Evolutionary conservation across 768 basidiomycete species (phyloP), one percentile per base, ranked within the genome.

Genomic region (Panellus pusillus): DNA sequence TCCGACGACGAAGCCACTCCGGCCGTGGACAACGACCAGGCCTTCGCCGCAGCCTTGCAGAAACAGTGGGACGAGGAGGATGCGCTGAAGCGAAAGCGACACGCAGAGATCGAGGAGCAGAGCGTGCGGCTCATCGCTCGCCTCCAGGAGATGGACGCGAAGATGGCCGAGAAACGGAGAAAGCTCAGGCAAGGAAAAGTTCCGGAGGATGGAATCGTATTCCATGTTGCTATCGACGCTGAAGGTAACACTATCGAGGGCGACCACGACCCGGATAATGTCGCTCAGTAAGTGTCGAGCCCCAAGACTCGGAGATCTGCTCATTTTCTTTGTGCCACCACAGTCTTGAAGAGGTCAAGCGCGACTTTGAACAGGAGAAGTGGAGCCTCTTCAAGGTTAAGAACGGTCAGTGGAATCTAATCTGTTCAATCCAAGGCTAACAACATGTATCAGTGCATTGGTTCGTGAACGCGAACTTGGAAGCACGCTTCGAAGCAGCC

Each of bases 241-340:
- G 46, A 57, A 11, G 55, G 55, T 2, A 57, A 57, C 19, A 57
- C 55, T 9, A 47, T 57, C 9, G 55, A 57, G 42, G 55, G 55
- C 19, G 55, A 52, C 29, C 50, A 57, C 27, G 55, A 57, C 27
- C 55, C 55, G 11, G 55, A 57, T 32, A 57, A 57, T 39, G 55
- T 50, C 0, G 55, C 50, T 6, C 55, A 48, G 55, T 57, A 5
- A 19, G 50, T 32, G 9, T 35, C 15, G 35, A 29, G 38, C 47
- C 13, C 41, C 27, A 17, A 9, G 13, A 4, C 4, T 38, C 14
- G 15, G 29, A 2, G 2, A 17, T 27, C 6, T 31, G 28, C 28
- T 3, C 14, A 31, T 11, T n/a, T n/a, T 18, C 17, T n/a, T 15
- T 9, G n/a, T n/a, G 3, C 35, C 24, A n/a, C n/a, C n/a, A n/a